These are phyloP conservation scores for Xerocomus minutiporus DNA, from an alignment of 1,284 basidiomycete genomes.

Conservation along the genomic window DNA sequence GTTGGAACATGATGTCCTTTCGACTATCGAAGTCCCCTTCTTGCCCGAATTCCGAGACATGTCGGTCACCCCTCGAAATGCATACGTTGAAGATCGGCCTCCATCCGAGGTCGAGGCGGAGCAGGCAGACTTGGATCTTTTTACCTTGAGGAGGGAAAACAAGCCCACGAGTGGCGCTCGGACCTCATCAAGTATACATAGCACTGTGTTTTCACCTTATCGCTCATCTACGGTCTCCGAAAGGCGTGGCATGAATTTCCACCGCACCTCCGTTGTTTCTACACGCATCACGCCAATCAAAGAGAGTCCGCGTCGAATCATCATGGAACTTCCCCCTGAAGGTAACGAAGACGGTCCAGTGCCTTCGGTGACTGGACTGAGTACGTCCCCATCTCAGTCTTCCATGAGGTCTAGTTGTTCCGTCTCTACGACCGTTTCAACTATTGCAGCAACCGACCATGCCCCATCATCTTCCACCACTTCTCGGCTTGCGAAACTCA, in stretches of 20 bases:
- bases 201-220: slow-evolving; percentile 34
- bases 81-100: slow-evolving; percentile 29
- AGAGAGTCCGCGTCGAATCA: slow-evolving; percentile 55
- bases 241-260: slow-evolving; percentile 37
- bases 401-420: slow-evolving; percentile 53
- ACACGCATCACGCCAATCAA: slow-evolving; percentile 58
- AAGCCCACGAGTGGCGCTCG: slow-evolving; percentile 34
- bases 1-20: slow-evolving; percentile 82
- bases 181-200: slow-evolving; percentile 37
- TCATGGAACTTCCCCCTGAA: slow-evolving; percentile 48
- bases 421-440: slow-evolving; percentile 32
- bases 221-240: slow-evolving; percentile 30
- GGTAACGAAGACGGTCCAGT: slow-evolving; percentile 34
- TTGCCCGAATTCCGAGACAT: slow-evolving; percentile 45
- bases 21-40: slow-evolving; percentile 81
- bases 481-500: slow-evolving; percentile 51
- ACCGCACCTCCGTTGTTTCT: slow-evolving; percentile 43
- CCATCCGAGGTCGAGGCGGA: slow-evolving; percentile 56
- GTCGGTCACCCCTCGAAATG: slow-evolving; percentile 28
- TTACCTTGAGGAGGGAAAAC: slow-evolving; percentile 45
- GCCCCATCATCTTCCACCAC: slow-evolving; percentile 25
- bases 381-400: slow-evolving; percentile 65
- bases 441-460: slow-evolving; percentile 5
- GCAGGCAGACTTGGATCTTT: slow-evolving; percentile 66
- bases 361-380: slow-evolving; percentile 34